Conservation (phyloP, 2,329 filamentous ascomycete species). For the Paecilomyces niveus region DNA sequence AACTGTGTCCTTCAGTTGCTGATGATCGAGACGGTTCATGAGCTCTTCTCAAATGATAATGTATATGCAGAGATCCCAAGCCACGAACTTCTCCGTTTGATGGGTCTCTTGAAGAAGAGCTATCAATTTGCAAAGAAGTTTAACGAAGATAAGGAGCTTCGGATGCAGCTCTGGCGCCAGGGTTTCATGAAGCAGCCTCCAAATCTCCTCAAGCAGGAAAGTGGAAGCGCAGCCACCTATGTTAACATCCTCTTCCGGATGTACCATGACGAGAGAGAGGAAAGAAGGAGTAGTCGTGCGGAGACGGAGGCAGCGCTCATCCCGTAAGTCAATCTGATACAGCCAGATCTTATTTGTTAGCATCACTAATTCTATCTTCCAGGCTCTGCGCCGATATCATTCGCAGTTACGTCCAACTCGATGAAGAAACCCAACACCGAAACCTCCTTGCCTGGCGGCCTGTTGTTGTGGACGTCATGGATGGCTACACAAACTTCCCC, state of each 20-base stretch:
- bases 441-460: conserved; percentile 97
- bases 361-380: conserved; percentile 14
- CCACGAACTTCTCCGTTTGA: conserved; percentile 77
- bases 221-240: conserved; percentile 85
- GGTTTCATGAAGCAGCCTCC: conserved; percentile 99
- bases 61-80: conserved; percentile 94
- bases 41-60: conserved; percentile 93
- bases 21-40: conserved; percentile 99
- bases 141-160: conserved; percentile 93
- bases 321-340: conserved; percentile 45
- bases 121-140: conserved; percentile 96
- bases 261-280: conserved; percentile 84
- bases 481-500: conserved; percentile 83
- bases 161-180: conserved; percentile 90
- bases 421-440: conserved; percentile 92
- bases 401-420: conserved; percentile 71
- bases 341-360: neutral
- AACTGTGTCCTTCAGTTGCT: conserved; percentile 94
- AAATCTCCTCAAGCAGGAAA: conserved; percentile 95
- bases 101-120: conserved; percentile 89
- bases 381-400: conserved; percentile 89
- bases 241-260: conserved; percentile 93
- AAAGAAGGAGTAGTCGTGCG: conserved; percentile 68
- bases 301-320: conserved; percentile 90
- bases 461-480: conserved; percentile 92